Evolutionary conservation across 768 basidiomycete species (phyloP).

Genomic region (Kwoniella botswanensis): DNA sequence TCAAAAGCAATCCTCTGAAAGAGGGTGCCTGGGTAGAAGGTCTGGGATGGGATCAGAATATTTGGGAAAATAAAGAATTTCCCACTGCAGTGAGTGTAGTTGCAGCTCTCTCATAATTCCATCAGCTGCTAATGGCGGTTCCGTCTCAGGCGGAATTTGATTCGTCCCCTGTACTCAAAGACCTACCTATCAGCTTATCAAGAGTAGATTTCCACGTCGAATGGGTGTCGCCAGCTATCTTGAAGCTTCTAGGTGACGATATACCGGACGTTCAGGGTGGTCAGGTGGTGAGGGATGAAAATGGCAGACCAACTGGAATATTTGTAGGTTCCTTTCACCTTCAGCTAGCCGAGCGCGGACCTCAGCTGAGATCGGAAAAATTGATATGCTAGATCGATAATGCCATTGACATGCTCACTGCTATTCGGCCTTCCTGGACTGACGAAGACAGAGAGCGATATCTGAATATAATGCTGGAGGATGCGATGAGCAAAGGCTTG

Average conservation of each 20-base stretch:
- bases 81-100: constrained; percentile 70
- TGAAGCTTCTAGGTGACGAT: constrained; percentile 65
- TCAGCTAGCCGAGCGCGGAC: not conserved
- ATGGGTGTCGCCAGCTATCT: constrained; percentile 80
- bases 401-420: constrained; percentile 73
- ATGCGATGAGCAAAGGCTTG: constrained; percentile 78
- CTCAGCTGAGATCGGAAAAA: too few relatives aligned
- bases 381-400: constrained; percentile 64
- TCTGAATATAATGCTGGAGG: constrained; percentile 68
- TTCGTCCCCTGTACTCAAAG: constrained; percentile 69
- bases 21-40: constrained; percentile 72
- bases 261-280: constrained; percentile 75
- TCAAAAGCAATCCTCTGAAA: constrained; percentile 23
- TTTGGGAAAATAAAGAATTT: constrained; percentile 67
- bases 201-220: constrained; percentile 83
- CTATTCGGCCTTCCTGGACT: constrained; percentile 68
- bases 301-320: constrained; percentile 73
- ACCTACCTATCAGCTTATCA: constrained; percentile 72
- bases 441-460: constrained; percentile 67
- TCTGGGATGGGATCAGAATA: constrained; percentile 92
- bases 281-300: constrained; percentile 69
- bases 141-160: constrained; percentile 71
- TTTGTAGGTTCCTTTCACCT: constrained; percentile 28
- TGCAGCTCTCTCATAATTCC: not conserved
- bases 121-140: not conserved